phyloP scores from a whole-genome alignment of 1,284 basidiomycete genomes.

The Neonothopanus nambi region DNA sequence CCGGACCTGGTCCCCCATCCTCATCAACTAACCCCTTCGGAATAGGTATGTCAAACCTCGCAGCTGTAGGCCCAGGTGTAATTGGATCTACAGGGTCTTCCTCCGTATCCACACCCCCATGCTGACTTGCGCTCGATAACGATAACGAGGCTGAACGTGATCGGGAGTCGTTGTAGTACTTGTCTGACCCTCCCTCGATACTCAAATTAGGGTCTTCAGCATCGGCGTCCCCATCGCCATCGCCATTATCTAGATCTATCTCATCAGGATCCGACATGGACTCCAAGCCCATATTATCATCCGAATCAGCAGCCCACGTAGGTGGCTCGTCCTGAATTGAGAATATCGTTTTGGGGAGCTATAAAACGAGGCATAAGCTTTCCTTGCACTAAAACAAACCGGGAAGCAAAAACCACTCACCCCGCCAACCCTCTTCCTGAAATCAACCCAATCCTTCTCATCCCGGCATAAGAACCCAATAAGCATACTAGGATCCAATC shows the following conservation, averaged over 20 bases:
- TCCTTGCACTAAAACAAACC: slow-evolving; percentile 8
- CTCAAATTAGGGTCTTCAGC: slow-evolving; percentile 31
- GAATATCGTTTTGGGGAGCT: slow-evolving; percentile 78
- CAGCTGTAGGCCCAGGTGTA: slow-evolving; percentile 56
- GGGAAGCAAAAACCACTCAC: slow-evolving; percentile 41
- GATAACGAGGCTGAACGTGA: slow-evolving; percentile 41
- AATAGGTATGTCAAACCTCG: slow-evolving; percentile 41
- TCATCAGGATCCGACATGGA: slow-evolving; percentile 79
- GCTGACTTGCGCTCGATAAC: slow-evolving; percentile 33
- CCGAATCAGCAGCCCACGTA: slow-evolving; percentile 72
- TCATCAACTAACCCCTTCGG: slow-evolving; percentile 25
- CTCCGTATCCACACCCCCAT: slow-evolving; percentile 47
- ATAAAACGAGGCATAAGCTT: slow-evolving; percentile 29
- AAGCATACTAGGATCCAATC: slow-evolving; percentile 97
- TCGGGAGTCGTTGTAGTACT: slow-evolving; percentile 50
- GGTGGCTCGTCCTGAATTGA: slow-evolving; percentile 85
- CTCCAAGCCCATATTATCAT: slow-evolving; percentile 78
- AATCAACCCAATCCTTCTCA: slow-evolving; percentile 83
- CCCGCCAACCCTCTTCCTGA: slow-evolving; percentile 70
- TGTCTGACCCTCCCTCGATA: slow-evolving; percentile 7
- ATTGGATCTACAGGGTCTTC: slow-evolving; percentile 67
- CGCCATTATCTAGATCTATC: slow-evolving; percentile 52
- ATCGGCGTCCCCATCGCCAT: slow-evolving; percentile 40
- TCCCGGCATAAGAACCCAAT: slow-evolving; percentile 88
- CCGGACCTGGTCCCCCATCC: slow-evolving; percentile 33